Evolutionary conservation across 2,329 filamentous ascomycete genomes (phyloP).

Genomic region (Colletotrichum theobromicola): DNA sequence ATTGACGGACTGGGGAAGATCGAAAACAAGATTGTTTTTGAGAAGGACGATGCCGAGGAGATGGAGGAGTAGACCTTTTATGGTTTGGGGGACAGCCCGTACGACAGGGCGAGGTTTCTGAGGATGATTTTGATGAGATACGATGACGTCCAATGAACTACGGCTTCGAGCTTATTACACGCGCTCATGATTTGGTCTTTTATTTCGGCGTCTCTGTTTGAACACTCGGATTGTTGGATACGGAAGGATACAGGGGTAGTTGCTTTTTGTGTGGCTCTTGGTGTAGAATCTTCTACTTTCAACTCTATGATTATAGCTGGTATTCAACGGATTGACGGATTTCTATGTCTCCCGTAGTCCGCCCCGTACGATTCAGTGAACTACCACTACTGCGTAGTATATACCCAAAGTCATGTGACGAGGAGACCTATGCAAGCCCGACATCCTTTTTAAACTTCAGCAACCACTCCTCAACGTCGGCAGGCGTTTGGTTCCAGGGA

Average conservation of each 20-base stretch:
- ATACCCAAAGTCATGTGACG: neutral
- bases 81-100: neutral
- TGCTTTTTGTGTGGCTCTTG: neutral
- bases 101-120: neutral
- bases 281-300: neutral
- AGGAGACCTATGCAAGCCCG: neutral
- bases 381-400: too few species aligned
- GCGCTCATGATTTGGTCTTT: neutral
- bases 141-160: neutral
- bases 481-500: conserved; percentile 22
- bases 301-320: neutral
- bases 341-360: neutral
- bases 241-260: neutral
- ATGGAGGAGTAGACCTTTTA: neutral
- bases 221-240: neutral
- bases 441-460: conserved; percentile 6
- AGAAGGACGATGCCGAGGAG: conserved; percentile 24
- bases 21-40: conserved; percentile 31
- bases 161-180: neutral
- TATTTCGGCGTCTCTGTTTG: neutral
- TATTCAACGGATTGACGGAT: neutral
- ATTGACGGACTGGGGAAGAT: conserved; percentile 33
- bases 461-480: conserved; percentile 14
- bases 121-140: neutral
- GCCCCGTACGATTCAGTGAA: neutral